A percentile compares a stretch with the other conserved stretches of the same genome.
Conservation (phyloP, 2,329 filamentous ascomycete species). For the Phyllosticta citriasiana region DNA sequence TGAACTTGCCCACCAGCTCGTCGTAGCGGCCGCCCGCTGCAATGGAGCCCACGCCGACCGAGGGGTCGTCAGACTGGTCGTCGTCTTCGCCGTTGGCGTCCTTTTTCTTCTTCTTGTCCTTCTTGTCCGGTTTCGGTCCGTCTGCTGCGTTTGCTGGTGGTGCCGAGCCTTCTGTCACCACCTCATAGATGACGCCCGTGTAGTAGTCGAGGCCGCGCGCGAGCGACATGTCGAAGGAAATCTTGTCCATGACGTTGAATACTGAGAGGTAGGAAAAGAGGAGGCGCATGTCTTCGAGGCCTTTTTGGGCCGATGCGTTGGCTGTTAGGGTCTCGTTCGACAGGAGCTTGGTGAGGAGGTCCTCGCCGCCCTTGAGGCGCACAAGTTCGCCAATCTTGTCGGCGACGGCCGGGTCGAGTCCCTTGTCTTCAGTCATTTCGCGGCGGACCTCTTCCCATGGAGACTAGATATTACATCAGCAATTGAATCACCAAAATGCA, state of each 20-base stretch:
- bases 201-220: conserved; percentile 90
- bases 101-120: conserved; percentile 34
- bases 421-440: conserved; percentile 92
- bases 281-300: conserved; percentile 69
- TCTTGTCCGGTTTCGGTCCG: conserved; percentile 30
- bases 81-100: conserved; percentile 40
- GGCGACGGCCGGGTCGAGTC: conserved; percentile 62
- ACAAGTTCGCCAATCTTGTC: conserved; percentile 83
- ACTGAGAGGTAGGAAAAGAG: conserved; percentile 75
- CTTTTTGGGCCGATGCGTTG: conserved; percentile 68
- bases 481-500: not conserved
- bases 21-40: conserved; percentile 89
- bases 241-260: conserved; percentile 59
- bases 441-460: conserved; percentile 83
- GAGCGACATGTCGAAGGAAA: conserved; percentile 84
- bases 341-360: conserved; percentile 62
- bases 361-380: conserved; percentile 62
- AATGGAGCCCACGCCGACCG: conserved; percentile 74
- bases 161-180: conserved; percentile 71
- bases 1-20: conserved; percentile 89
- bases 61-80: conserved; percentile 69
- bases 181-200: conserved; percentile 83
- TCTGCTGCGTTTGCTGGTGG: conserved; percentile 26
- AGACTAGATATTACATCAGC: conserved; percentile 20
- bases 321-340: conserved; percentile 56